A percentile compares a stretch with the other conserved stretches of the same genome.
These are phyloP conservation scores for Thraustochytrium striatum DNA, from an alignment of 352 stramenopile genomes.

Conservation along the genomic window DNA sequence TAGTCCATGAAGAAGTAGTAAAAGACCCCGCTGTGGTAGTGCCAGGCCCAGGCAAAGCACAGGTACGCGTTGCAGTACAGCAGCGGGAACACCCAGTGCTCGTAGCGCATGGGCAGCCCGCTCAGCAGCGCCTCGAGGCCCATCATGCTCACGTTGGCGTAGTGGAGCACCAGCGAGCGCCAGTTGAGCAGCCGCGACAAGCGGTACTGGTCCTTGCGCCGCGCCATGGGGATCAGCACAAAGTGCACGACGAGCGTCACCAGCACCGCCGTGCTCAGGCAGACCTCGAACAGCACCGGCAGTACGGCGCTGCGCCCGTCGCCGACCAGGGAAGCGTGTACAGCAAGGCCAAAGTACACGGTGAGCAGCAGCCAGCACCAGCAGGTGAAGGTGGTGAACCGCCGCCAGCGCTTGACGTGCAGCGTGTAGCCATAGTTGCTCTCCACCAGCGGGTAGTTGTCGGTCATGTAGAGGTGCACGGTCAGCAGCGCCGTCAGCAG, in stretches of 20 bases:
- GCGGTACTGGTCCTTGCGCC: slow-evolving; percentile 27
- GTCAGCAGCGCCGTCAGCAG: background rate
- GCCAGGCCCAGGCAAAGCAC: background rate
- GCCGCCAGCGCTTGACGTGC: background rate
- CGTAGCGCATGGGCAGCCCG: background rate
- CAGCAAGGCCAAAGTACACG: background rate
- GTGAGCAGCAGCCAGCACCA: slow-evolving; percentile 32
- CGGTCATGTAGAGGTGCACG: slow-evolving; percentile 16
- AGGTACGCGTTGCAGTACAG: slow-evolving; percentile 15
- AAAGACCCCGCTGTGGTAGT: slow-evolving; percentile 24
- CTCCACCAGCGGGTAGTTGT: slow-evolving; percentile 16
- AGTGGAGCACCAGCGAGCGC: slow-evolving; percentile 16
- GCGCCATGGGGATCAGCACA: slow-evolving; percentile 25
- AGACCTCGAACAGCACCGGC: slow-evolving; percentile 35
- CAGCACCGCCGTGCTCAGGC: slow-evolving; percentile 37
- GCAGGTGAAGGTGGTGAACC: slow-evolving; percentile 30
- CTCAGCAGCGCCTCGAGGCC: slow-evolving; percentile 11
- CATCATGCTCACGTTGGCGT: slow-evolving; percentile 31
- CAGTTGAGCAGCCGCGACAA: slow-evolving; percentile 17
- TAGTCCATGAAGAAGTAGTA: slow-evolving; percentile 49
- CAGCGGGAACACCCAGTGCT: slow-evolving; percentile 8
- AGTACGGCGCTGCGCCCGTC: background rate
- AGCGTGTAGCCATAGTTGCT: slow-evolving; percentile 30
- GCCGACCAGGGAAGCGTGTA: background rate
- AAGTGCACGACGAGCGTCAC: slow-evolving; percentile 43